A percentile compares a stretch with the other conserved stretches of the same genome.
These are phyloP conservation scores for Epichloe gansuensis DNA, from an alignment of 2,329 filamentous ascomycete species.

Conservation along the genomic window DNA sequence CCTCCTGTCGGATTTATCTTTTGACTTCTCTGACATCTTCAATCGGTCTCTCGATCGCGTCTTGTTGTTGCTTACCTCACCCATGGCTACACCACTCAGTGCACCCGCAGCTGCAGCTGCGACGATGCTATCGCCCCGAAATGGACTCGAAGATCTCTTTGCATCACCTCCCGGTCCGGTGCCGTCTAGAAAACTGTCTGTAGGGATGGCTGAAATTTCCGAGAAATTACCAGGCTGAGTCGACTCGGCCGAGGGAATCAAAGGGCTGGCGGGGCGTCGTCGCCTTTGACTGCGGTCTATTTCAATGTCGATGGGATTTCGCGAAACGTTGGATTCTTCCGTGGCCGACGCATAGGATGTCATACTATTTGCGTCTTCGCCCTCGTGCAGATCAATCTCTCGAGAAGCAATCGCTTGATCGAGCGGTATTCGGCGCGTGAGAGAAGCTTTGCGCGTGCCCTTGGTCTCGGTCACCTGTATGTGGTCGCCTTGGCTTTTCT, in stretches of 20 bases:
- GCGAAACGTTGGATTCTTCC: slow-evolving; percentile 64
- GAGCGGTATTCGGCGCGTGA: slow-evolving; percentile 40
- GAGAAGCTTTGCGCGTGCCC: slow-evolving; percentile 55
- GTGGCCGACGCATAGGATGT: slow-evolving; percentile 66
- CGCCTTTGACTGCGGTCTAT: slow-evolving; percentile 51
- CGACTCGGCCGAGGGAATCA: slow-evolving; percentile 43
- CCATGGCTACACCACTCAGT: slow-evolving; percentile 25
- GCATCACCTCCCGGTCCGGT: slow-evolving; percentile 31
- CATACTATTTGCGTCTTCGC: slow-evolving; percentile 52
- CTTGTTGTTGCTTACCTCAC: slow-evolving; percentile 31
- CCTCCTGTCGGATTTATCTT: slow-evolving; percentile 38
- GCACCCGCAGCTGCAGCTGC: slow-evolving; percentile 22
- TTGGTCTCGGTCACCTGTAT: slow-evolving; percentile 78
- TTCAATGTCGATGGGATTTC: slow-evolving; percentile 78
- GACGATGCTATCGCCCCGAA: slow-evolving; percentile 25
- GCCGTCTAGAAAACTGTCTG: slow-evolving; percentile 49
- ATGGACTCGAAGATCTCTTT: slow-evolving; percentile 30
- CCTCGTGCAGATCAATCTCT: slow-evolving; percentile 31
- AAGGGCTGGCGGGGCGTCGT: slow-evolving; percentile 55
- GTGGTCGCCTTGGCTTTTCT: slow-evolving; percentile 55
- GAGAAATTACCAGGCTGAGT: slow-evolving; percentile 58
- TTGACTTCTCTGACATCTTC: slow-evolving; percentile 27
- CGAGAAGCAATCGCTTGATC: slow-evolving; percentile 26
- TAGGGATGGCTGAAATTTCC: slow-evolving; percentile 69
- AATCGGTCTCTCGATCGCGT: slow-evolving; percentile 31